phyloP scores from a whole-genome alignment of 768 basidiomycete genomes.

The Lactarius tabidus region DNA sequence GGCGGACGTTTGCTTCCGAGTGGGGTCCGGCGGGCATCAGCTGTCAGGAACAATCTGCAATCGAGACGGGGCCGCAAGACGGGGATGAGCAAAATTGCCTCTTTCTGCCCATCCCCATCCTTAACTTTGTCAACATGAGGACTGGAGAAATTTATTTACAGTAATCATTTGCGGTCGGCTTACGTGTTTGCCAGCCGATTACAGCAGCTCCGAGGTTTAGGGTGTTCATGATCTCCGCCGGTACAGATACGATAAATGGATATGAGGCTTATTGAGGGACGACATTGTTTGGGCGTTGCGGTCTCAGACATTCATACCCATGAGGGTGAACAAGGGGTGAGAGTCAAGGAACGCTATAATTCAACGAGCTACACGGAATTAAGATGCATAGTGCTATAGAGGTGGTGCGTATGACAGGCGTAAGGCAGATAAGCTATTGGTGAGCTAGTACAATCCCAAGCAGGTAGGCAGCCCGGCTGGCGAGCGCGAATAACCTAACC shows the following conservation, averaged over 20 bases:
- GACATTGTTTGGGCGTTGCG: background rate
- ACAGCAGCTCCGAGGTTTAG: background rate
- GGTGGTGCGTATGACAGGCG: slow-evolving; percentile 8
- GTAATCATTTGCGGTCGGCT: background rate
- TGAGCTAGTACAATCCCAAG: slow-evolving; percentile 7
- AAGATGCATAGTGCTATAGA: slow-evolving; percentile 8
- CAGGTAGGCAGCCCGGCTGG: slow-evolving; percentile 23
- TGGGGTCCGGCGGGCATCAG: background rate
- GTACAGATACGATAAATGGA: background rate
- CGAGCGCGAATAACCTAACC: slow-evolving; percentile 25
- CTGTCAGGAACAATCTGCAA: background rate
- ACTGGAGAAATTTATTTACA: background rate
- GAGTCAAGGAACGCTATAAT: slow-evolving; percentile 16
- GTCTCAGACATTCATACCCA: background rate
- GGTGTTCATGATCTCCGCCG: background rate
- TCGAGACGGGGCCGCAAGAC: background rate
- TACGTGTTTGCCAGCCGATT: background rate
- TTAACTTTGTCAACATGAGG: background rate
- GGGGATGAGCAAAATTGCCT: too few species aligned
- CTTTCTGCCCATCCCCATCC: background rate
- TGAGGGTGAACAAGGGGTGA: background rate
- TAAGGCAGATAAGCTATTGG: slow-evolving; percentile 10
- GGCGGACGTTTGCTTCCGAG: background rate
- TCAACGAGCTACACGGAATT: slow-evolving; percentile 13
- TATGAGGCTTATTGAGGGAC: too few species aligned